These are phyloP conservation scores for Paradendryphiella salina DNA, from an alignment of 2,329 filamentous ascomycete species.

Conservation along the genomic window DNA sequence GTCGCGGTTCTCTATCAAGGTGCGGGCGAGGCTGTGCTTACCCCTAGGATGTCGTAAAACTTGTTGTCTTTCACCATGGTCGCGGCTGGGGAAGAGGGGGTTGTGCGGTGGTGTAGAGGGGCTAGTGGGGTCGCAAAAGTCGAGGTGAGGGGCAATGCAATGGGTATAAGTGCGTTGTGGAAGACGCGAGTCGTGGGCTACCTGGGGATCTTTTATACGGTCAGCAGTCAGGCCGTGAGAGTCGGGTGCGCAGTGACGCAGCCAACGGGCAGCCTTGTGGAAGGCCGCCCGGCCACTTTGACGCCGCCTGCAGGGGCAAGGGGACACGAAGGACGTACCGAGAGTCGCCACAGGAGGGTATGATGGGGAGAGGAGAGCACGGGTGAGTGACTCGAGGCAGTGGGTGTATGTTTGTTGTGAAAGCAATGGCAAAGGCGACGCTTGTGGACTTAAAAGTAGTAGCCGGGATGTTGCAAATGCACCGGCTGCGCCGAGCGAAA, in stretches of 20 bases:
- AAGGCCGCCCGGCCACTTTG: slow-evolving; percentile 12
- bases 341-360: slow-evolving; percentile 15
- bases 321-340: slow-evolving; percentile 24
- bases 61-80: slow-evolving; percentile 80
- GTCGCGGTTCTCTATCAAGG: neutral
- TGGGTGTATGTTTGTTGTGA: slow-evolving; percentile 18
- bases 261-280: slow-evolving; percentile 22
- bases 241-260: slow-evolving; percentile 19
- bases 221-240: slow-evolving; percentile 22
- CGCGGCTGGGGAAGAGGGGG: slow-evolving; percentile 28
- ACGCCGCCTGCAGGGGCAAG: slow-evolving; percentile 5
- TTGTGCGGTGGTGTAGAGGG: slow-evolving; percentile 19
- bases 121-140: slow-evolving; percentile 35
- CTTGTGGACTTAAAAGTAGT: slow-evolving; percentile 42
- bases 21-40: slow-evolving; percentile 52
- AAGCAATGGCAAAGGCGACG: slow-evolving; percentile 21
- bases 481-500: slow-evolving; percentile 40
- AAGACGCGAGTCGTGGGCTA: slow-evolving; percentile 9
- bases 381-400: slow-evolving; percentile 15
- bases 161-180: slow-evolving; percentile 11
- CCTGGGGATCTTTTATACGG: slow-evolving; percentile 10
- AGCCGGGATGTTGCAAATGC: slow-evolving; percentile 39
- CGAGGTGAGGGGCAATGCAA: slow-evolving; percentile 17
- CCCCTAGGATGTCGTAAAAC: slow-evolving; percentile 76
- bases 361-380: slow-evolving; percentile 3